Evolutionary conservation across 495 filamentous ascomycete species (phyloP).

Genomic region (Neurospora discreta): DNA sequence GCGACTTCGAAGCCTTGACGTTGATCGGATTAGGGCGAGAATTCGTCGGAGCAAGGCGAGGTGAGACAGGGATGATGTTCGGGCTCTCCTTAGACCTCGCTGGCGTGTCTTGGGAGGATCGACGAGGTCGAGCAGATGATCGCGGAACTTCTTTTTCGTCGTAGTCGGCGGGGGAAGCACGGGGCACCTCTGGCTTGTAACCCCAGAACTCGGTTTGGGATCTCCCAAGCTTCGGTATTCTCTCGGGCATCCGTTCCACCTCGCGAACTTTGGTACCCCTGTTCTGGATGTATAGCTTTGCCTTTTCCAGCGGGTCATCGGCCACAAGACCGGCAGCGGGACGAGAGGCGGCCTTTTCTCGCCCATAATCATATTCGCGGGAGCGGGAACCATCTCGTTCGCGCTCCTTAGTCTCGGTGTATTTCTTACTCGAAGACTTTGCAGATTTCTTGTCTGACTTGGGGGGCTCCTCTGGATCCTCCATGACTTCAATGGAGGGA

Average conservation of each 20-base stretch:
- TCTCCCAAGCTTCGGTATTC: not conserved
- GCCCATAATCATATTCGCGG: conserved; percentile 15
- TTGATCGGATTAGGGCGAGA: conserved; percentile 19
- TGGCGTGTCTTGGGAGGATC: conserved; percentile 29
- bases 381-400: conserved; percentile 19
- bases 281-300: not conserved
- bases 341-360: conserved; percentile 21
- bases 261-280: not conserved
- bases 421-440: conserved; percentile 29
- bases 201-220: conserved; percentile 7
- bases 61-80: conserved; percentile 15
- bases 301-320: not conserved
- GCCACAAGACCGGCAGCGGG: not conserved
- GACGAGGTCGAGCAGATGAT: conserved; percentile 23
- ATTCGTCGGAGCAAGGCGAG: conserved; percentile 6
- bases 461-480: conserved; percentile 14
- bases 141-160: conserved; percentile 14
- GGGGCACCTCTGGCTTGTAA: conserved; percentile 21
- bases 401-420: conserved; percentile 19
- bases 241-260: not conserved
- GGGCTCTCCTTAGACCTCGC: conserved; percentile 23
- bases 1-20: conserved; percentile 19
- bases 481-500: conserved; percentile 19
- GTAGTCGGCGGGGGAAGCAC: conserved; percentile 24
- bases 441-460: conserved; percentile 27